Evolutionary conservation across 208 protist genomes (phyloP), one percentile per base, ranked within the genome.

Genomic region (Trypanosoma caninum): DNA sequence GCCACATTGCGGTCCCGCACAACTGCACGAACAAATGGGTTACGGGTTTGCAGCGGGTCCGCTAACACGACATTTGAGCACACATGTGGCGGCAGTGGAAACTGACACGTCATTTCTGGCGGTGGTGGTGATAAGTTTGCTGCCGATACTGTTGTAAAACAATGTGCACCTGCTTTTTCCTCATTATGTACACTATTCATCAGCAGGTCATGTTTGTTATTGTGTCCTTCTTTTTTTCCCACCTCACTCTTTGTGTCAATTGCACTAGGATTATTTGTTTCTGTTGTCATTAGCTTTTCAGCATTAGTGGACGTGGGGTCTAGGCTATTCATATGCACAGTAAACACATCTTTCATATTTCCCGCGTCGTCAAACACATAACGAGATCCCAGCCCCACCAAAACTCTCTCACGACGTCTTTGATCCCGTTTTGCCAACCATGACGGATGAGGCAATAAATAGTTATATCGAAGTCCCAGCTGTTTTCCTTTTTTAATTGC

Each of bases 391-490:
- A 95, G 67, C 4, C 80, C 78, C 0, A 89, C 85, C 31, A 95
- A 59, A 14, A 91, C 20, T 41, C 64, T 42, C 46, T 95, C 84
- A 2, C 79, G 72, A 11, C 89, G 80, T 34, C 74, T 51, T 55
- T 80, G 74, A 27, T 78, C 82, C 48, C 89, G 78, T 46, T 72
- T 74, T 30, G 89, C 89, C 0, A 95, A 42, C 89, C 89, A 95
- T n/a, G 85, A 93, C 18, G 89, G 80, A 68, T 95, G 89, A 20
- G 85, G 85, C 35, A 74, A 47, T 9, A 91, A 65, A 60, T 93
- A 95, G 63, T 95, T 95, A 74, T 95, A 95, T 41, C 72, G 65
- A 16, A 95, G 68, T 16, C 80, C 80, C 10, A 90, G 61, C 48
- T 82, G 89, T 48, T 84, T 92, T 10, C 59, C 89, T 60, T 84